Evolutionary conservation across 2,329 filamentous ascomycete genomes (phyloP).

Genomic region (Lachnellula hyalina): DNA sequence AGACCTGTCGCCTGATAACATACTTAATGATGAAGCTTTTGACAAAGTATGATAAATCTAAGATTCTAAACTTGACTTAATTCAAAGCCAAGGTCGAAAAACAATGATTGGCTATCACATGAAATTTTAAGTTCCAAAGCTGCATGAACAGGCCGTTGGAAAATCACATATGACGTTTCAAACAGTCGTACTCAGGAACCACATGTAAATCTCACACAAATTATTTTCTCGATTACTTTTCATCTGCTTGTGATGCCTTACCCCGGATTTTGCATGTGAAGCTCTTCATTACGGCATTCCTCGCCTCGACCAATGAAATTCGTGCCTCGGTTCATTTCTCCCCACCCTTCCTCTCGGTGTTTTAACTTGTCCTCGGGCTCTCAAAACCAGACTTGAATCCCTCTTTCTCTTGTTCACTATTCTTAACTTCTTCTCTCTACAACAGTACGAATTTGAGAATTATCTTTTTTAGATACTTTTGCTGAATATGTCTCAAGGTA

Average conservation of each 20-base stretch:
- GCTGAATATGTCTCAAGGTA: slow-evolving; percentile 26
- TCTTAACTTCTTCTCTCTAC: not conserved
- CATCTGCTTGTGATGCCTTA: not conserved
- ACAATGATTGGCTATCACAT: not conserved
- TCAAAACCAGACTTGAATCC: not conserved
- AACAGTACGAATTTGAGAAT: not conserved
- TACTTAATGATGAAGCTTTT: no score
- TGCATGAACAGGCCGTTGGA: not conserved
- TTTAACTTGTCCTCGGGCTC: not conserved
- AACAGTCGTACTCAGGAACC: not conserved
- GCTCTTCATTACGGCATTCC: not conserved
- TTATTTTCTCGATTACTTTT: not conserved
- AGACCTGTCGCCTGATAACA: no score
- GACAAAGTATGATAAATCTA: no score
- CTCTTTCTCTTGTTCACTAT: not conserved
- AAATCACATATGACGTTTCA: not conserved
- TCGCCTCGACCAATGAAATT: not conserved
- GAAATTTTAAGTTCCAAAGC: not conserved
- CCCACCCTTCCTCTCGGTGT: not conserved
- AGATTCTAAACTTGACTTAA: no score
- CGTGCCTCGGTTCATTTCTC: not conserved
- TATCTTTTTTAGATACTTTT: not conserved
- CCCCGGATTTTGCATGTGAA: slow-evolving; percentile 1
- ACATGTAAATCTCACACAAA: not conserved
- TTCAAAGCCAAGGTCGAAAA: no score